phyloP scores from a whole-genome alignment of 108 stramenopile genomes.

The Pelagomonas calceolata region DNA sequence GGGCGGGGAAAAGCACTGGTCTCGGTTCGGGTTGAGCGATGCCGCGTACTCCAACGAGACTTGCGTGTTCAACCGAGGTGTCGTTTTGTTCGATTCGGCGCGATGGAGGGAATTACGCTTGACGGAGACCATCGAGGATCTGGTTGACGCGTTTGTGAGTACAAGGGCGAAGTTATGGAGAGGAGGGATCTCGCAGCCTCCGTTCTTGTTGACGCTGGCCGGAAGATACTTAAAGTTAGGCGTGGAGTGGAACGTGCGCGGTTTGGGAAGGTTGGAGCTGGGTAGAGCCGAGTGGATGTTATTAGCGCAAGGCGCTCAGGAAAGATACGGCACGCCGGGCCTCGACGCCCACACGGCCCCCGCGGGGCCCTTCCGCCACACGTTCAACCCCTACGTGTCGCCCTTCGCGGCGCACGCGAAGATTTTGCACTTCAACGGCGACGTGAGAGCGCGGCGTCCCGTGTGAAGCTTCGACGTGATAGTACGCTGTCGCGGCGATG shows the following conservation, averaged over 20 bases:
- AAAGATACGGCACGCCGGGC: not conserved
- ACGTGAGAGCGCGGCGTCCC: no score
- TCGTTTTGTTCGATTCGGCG: not conserved
- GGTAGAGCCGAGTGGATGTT: not conserved
- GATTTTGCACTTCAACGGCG: not conserved
- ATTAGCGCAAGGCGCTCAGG: not conserved
- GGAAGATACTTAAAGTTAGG: not conserved
- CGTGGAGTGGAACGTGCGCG: not conserved
- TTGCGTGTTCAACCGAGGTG: not conserved
- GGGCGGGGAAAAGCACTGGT: no score
- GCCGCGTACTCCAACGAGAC: not conserved
- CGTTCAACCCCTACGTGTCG: not conserved
- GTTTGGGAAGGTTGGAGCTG: not conserved
- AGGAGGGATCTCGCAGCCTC: not conserved
- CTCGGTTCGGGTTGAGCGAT: no score
- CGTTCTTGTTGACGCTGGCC: not conserved
- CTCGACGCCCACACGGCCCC: not conserved
- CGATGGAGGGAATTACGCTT: not conserved
- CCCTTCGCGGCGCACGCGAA: not conserved
- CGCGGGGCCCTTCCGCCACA: not conserved
- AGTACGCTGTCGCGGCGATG: no score
- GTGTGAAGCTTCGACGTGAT: no score
- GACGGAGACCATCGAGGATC: constrained; percentile 1
- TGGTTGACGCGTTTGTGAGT: not conserved
- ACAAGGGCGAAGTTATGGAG: not conserved